Evolutionary conservation across 2,329 filamentous ascomycete genomes (phyloP).

Genomic region (Cladophialophora yegresii): DNA sequence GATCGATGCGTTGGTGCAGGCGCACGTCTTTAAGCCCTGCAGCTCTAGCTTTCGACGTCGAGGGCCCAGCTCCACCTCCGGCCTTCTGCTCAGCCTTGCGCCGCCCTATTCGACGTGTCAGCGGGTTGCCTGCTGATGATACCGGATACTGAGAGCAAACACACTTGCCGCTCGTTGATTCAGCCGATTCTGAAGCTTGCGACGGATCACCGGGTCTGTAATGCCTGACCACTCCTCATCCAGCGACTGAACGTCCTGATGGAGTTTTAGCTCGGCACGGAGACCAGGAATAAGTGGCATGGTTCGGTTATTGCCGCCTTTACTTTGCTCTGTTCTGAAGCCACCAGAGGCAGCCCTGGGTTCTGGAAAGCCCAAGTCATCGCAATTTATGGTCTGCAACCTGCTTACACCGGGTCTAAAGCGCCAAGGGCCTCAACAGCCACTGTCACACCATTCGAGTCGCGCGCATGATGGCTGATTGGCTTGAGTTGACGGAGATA

Average conservation of each 20-base stretch:
- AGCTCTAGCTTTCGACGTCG: conserved; percentile 5
- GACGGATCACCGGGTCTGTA: conserved; percentile 47
- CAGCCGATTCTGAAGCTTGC: conserved; percentile 50
- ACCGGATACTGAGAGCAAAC: not conserved
- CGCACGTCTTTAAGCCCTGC: conserved; percentile 3
- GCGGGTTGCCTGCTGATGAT: conserved; percentile 12
- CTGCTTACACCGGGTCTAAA: conserved; percentile 1
- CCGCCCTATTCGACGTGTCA: conserved; percentile 30
- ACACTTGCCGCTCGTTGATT: conserved; percentile 46
- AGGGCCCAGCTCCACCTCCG: not conserved
- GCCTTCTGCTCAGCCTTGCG: conserved; percentile 28
- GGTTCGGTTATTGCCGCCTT: not conserved
- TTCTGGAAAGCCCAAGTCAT: not conserved
- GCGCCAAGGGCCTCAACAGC: not conserved
- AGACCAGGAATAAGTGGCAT: conserved; percentile 16
- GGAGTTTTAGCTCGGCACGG: conserved; percentile 29
- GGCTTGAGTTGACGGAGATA: not conserved
- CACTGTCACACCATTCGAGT: not conserved
- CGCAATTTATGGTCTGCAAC: conserved; percentile 1
- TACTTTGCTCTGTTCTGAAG: not conserved
- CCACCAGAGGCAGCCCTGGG: not conserved
- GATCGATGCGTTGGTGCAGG: conserved; percentile 12
- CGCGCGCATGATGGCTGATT: not conserved
- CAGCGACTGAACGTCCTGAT: conserved; percentile 30
- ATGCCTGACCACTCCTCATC: conserved; percentile 54